Conservation (phyloP, 2,329 filamentous ascomycete genomes). For the Alternaria sp. region DNA sequence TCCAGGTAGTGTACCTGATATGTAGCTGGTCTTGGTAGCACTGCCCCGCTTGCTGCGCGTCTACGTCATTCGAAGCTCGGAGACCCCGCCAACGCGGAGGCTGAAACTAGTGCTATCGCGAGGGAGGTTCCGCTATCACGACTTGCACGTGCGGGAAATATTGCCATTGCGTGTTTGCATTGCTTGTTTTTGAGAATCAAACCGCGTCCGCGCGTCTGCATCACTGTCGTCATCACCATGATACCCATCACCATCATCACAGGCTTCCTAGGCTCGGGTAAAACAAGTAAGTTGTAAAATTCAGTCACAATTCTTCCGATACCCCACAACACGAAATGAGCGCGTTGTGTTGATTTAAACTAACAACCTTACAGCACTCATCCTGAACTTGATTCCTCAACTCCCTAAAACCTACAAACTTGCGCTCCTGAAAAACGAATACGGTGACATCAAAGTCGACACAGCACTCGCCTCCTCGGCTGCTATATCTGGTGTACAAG, state of each 20-base stretch:
- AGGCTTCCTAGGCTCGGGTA: conserved; percentile 94
- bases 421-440: conserved; percentile 97
- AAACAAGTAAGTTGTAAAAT: conserved; percentile 69
- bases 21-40: conserved; percentile 8
- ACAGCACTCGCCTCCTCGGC: conserved; percentile 85
- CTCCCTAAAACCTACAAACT: conserved; percentile 88
- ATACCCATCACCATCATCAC: conserved; percentile 95
- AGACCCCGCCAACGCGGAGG: conserved; percentile 7
- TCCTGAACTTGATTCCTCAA: conserved; percentile 93
- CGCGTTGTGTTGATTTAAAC: neutral
- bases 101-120: conserved; percentile 9
- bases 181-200: neutral
- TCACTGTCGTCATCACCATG: conserved; percentile 25
- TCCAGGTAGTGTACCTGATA: conserved; percentile 21
- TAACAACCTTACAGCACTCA: conserved; percentile 64
- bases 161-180: neutral
- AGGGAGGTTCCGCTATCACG: conserved; percentile 6
- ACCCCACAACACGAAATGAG: neutral
- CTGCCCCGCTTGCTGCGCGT: conserved; percentile 11
- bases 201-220: neutral
- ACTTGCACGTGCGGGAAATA: conserved; percentile 9
- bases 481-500: conserved; percentile 87
- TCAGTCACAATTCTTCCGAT: neutral
- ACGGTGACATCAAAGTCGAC: conserved; percentile 93
- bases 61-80: conserved; percentile 18